Conservation (phyloP, 768 basidiomycete genomes). For the Tylopilus felleus region DNA sequence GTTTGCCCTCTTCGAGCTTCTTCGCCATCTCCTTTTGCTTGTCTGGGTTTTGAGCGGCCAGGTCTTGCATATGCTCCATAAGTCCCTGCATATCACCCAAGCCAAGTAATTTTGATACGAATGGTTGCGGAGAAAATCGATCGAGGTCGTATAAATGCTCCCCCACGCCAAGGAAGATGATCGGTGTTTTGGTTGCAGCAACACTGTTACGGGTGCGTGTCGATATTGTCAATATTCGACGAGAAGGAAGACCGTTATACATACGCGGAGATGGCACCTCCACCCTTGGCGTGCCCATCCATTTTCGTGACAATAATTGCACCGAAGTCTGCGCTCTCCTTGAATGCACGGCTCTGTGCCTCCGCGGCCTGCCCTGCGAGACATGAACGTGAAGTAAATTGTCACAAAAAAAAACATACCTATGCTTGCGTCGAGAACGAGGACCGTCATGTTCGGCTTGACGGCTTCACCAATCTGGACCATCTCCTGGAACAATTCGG, state of each 20-base stretch:
- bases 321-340: constrained; percentile 95
- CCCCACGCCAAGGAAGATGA: constrained; percentile 97
- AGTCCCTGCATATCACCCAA: constrained; percentile 96
- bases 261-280: constrained; percentile 98
- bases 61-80: constrained; percentile 98
- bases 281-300: constrained; percentile 99
- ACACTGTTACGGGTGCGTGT: constrained; percentile 48
- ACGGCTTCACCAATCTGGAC: constrained; percentile 93
- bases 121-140: constrained; percentile 92
- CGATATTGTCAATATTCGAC: constrained; percentile 9
- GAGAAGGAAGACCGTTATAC: constrained; percentile 29
- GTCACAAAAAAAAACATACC: constrained; percentile 40
- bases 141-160: constrained; percentile 98
- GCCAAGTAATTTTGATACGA: constrained; percentile 94
- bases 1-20: constrained; percentile 95
- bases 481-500: constrained; percentile 97
- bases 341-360: constrained; percentile 93
- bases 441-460: constrained; percentile 92
- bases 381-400: background rate
- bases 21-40: constrained; percentile 98
- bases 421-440: constrained; percentile 96
- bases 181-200: constrained; percentile 97
- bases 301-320: constrained; percentile 99
- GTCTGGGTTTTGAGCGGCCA: constrained; percentile 90
- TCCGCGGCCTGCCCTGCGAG: constrained; percentile 90